Evolutionary conservation across 148 eudicot genomes (phyloP).

Genomic region (Polygonum maritimum): DNA sequence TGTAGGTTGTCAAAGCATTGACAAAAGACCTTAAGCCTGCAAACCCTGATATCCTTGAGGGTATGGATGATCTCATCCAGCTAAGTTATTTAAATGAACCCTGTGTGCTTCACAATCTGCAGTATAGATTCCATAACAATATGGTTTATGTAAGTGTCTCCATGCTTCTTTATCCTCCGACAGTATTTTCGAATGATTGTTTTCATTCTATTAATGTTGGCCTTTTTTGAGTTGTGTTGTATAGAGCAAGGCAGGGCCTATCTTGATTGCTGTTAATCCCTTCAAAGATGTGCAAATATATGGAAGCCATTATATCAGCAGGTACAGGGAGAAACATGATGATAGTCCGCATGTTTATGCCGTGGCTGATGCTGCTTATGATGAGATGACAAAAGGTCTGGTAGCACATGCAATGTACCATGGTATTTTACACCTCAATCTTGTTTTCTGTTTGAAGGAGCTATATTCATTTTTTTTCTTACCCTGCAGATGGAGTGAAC

Average conservation of each 20-base stretch:
- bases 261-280: constrained; percentile 88
- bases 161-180: neutral
- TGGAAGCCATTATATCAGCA: constrained; percentile 47
- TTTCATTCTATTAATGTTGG: neutral
- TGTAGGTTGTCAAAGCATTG: constrained; percentile 50
- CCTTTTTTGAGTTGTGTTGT: neutral
- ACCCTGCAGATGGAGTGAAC: constrained; percentile 66
- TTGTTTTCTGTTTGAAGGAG: constrained; percentile 12
- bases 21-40: constrained; percentile 73
- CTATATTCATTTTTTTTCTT: constrained; percentile 9
- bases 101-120: constrained; percentile 79
- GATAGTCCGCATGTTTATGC: constrained; percentile 89
- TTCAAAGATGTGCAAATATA: constrained; percentile 61
- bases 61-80: constrained; percentile 83
- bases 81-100: constrained; percentile 97
- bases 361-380: constrained; percentile 62
- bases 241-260: constrained; percentile 90
- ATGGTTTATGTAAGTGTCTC: constrained; percentile 55
- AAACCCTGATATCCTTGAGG: constrained; percentile 83
- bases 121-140: constrained; percentile 61
- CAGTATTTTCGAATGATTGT: neutral
- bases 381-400: constrained; percentile 81
- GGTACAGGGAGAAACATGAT: constrained; percentile 59
- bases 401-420: neutral
- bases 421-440: neutral